phyloP scores from a whole-genome alignment of 331 rosid genomes.

The Arachis monticola region DNA sequence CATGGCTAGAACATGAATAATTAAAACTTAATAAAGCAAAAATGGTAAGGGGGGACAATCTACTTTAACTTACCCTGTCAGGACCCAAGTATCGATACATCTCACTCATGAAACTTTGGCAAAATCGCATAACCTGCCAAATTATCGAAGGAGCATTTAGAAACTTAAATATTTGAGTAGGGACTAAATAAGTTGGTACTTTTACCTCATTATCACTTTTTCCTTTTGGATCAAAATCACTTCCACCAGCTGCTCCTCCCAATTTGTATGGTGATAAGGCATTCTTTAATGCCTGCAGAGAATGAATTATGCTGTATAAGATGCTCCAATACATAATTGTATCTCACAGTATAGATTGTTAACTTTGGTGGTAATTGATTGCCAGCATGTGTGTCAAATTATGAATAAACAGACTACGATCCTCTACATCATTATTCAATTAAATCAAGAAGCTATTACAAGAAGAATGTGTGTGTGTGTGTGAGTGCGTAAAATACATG shows the following conservation, averaged over 20 bases:
- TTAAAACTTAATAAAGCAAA: conserved; percentile 14
- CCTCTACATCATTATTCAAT: background rate
- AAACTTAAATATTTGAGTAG: conserved; percentile 32
- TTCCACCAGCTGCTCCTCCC: conserved; percentile 99
- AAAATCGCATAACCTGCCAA: conserved; percentile 87
- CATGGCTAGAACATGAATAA: conserved; percentile 22
- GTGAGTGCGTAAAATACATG: background rate
- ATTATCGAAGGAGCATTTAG: conserved; percentile 52
- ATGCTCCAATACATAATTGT: conserved; percentile 49
- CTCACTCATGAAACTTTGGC: conserved; percentile 99
- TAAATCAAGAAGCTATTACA: conserved; percentile 6
- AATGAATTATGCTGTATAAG: conserved; percentile 36
- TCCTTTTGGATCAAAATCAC: conserved; percentile 99
- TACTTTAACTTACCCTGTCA: conserved; percentile 43
- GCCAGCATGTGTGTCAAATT: conserved; percentile 34
- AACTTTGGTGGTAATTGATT: conserved; percentile 8
- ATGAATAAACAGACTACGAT: conserved; percentile 14
- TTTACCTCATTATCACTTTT: conserved; percentile 96
- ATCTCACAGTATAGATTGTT: conserved; percentile 9
- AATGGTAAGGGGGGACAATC: background rate
- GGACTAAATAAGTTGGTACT: conserved; percentile 21
- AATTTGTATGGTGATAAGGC: conserved; percentile 96
- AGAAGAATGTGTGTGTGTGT: background rate
- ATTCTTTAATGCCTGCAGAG: conserved; percentile 85
- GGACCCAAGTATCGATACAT: conserved; percentile 94